phyloP scores from a whole-genome alignment of 2,329 filamentous ascomycete genomes.

The Didymella arachidicola region DNA sequence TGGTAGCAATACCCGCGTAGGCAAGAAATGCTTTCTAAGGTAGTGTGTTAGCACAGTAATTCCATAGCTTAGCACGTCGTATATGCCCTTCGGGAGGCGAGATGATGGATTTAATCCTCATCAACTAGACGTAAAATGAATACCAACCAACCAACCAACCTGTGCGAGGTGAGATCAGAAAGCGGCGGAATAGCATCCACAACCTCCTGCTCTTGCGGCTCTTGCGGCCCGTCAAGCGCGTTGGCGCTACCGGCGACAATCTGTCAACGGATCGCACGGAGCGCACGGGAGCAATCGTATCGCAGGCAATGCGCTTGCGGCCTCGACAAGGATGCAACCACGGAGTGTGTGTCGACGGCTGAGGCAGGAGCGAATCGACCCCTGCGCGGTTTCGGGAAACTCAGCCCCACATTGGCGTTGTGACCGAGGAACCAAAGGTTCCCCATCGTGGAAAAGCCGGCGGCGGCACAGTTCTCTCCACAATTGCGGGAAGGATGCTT shows the following conservation, averaged over 20 bases:
- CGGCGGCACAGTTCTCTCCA: conserved; percentile 5
- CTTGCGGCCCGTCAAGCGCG: too few species aligned
- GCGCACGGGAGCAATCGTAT: not conserved
- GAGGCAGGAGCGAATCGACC: not conserved
- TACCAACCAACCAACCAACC: too few species aligned
- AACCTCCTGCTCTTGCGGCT: not conserved
- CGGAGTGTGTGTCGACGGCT: not conserved
- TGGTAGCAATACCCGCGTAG: too few species aligned
- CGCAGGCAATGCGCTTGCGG: not conserved
- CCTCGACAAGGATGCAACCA: not conserved
- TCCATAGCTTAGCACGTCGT: too few species aligned
- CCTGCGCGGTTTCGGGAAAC: not conserved
- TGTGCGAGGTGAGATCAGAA: not conserved
- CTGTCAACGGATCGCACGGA: not conserved
- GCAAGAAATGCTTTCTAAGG: too few species aligned
- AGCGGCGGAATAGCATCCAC: not conserved
- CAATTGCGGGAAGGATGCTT: conserved; percentile 19
- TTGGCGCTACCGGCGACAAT: not conserved
- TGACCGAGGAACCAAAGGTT: not conserved
- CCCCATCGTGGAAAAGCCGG: not conserved
- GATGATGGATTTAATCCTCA: too few species aligned
- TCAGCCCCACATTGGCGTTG: not conserved
- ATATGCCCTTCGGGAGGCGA: too few species aligned
- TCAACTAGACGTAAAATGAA: too few species aligned
- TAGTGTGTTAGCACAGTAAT: too few species aligned